These are phyloP conservation scores for Neoarthrinium moseri DNA, from an alignment of 2,329 filamentous ascomycete genomes.

Conservation along the genomic window DNA sequence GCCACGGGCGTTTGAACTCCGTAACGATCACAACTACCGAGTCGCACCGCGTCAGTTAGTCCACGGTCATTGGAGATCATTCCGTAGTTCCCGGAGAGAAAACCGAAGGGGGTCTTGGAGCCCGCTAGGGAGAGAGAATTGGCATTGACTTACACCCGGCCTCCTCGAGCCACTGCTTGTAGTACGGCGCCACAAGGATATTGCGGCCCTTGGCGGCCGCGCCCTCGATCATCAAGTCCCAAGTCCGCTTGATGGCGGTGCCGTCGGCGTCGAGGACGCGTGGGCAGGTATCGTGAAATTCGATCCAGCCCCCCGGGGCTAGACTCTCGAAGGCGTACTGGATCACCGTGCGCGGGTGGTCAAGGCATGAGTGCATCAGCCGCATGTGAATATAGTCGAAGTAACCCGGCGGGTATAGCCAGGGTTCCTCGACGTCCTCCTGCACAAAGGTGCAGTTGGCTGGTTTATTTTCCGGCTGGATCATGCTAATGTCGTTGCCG, in stretches of 20 bases:
- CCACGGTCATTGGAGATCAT: neutral
- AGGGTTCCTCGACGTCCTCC: slow-evolving; percentile 1
- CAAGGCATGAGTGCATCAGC: neutral
- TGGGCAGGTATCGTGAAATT: neutral
- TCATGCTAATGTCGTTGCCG: slow-evolving; percentile 4
- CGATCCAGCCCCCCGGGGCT: slow-evolving; percentile 1
- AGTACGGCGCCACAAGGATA: neutral
- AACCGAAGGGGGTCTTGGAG: too few species aligned
- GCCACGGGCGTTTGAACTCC: neutral
- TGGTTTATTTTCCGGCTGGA: slow-evolving; percentile 4
- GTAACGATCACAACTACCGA: neutral
- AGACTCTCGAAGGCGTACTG: neutral
- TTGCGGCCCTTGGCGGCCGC: slow-evolving; percentile 1
- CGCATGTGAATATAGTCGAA: slow-evolving; percentile 8
- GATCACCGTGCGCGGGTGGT: neutral
- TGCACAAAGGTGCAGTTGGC: slow-evolving; percentile 3
- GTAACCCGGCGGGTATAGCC: neutral
- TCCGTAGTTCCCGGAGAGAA: too few species aligned
- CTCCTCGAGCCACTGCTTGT: neutral
- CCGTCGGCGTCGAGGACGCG: neutral
- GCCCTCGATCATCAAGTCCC: neutral
- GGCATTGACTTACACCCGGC: neutral
- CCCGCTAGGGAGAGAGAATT: too few species aligned
- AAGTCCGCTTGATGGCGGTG: neutral
- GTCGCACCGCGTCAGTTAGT: neutral